phyloP scores from a whole-genome alignment of 164 flowering plant species.

The Kingdonia uniflora region DNA sequence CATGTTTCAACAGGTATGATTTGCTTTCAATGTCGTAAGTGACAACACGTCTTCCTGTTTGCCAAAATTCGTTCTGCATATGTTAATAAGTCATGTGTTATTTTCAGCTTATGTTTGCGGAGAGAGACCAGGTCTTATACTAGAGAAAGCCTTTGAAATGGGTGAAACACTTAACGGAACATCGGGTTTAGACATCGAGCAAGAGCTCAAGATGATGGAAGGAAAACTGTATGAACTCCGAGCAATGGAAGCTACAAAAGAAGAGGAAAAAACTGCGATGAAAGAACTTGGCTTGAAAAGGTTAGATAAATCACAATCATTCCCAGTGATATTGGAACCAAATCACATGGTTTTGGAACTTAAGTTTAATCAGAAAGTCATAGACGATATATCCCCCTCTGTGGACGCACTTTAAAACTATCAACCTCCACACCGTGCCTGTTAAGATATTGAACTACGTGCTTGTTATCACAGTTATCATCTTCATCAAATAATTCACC shows the following conservation, averaged over 20 bases:
- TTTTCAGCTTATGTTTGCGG: constrained; percentile 59
- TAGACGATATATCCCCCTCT: too few species aligned
- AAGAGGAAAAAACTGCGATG: constrained; percentile 25
- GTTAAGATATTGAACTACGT: too few species aligned
- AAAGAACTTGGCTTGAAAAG: constrained; percentile 52
- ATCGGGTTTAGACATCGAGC: constrained; percentile 26
- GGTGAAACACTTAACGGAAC: constrained; percentile 48
- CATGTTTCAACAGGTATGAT: constrained; percentile 59
- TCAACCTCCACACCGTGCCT: too few species aligned
- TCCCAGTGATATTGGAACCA: too few species aligned
- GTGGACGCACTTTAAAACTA: too few species aligned
- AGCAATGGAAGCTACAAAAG: constrained; percentile 15
- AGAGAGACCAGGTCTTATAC: constrained; percentile 32
- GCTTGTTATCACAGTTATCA: too few species aligned
- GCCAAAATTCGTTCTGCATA: too few species aligned
- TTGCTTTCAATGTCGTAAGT: background rate
- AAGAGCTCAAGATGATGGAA: constrained; percentile 28
- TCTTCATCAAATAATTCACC: too few species aligned
- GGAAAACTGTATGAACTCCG: constrained; percentile 32
- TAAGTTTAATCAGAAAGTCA: too few species aligned
- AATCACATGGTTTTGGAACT: too few species aligned
- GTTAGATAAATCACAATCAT: constrained; percentile 13
- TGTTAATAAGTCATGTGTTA: background rate
- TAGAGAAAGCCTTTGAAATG: constrained; percentile 36
- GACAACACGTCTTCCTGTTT: too few species aligned